phyloP scores from a whole-genome alignment of 345 rosid species.

The Eucalyptus erythrocorys region DNA sequence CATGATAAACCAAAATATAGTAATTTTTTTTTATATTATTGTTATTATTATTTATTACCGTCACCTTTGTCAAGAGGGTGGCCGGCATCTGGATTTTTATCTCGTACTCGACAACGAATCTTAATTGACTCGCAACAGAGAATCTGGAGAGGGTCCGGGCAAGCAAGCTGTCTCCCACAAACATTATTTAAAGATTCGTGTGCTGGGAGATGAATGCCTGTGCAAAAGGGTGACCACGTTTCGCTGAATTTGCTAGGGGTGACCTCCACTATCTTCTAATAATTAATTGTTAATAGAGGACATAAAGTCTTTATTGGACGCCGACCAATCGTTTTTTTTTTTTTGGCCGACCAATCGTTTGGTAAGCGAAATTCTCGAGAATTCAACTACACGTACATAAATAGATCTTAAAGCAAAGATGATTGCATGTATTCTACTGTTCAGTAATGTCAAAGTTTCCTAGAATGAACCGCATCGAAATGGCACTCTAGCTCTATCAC shows the following conservation, averaged over 20 bases:
- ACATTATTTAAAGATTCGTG: neutral
- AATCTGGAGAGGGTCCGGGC: neutral
- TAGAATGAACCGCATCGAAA: rapidly evolving
- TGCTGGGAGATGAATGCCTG: neutral
- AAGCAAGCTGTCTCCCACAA: neutral
- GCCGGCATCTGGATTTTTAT: neutral
- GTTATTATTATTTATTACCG: no score
- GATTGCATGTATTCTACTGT: neutral
- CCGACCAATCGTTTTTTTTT: no score
- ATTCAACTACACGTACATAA: neutral
- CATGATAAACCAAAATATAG: neutral
- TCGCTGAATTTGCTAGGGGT: neutral
- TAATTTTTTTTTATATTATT: neutral
- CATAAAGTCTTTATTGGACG: neutral
- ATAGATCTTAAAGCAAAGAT: neutral
- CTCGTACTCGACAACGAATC: neutral
- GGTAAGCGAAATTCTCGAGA: neutral
- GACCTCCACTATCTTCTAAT: neutral
- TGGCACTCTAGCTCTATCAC: rapidly evolving
- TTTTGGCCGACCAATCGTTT: no score
- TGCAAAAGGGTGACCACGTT: neutral
- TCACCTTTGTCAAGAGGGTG: neutral
- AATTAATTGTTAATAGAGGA: neutral
- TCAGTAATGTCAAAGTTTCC: neutral
- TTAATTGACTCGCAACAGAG: neutral